Evolutionary conservation across 306 rosid genomes (phyloP).

Genomic region (Fagus crenata): DNA sequence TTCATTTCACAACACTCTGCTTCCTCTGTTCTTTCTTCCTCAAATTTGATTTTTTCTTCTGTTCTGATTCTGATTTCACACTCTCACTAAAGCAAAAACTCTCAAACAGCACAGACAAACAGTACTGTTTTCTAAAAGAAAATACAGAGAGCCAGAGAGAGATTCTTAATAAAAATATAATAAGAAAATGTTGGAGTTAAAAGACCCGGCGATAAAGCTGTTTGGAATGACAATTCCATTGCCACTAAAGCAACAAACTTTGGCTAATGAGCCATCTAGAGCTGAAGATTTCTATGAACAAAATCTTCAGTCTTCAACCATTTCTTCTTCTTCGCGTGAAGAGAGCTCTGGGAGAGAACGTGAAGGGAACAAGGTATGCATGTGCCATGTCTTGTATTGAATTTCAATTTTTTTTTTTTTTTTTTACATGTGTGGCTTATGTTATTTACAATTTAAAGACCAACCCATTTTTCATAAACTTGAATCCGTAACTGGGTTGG

Average conservation of each 20-base stretch:
- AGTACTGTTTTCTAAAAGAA: not conserved
- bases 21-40: not conserved
- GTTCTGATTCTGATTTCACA: slow-evolving; percentile 14
- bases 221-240: slow-evolving; percentile 76
- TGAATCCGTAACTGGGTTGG: slow-evolving; percentile 22
- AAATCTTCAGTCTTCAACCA: slow-evolving; percentile 36
- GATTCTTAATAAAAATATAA: not conserved
- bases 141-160: slow-evolving; percentile 18
- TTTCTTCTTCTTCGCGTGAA: slow-evolving; percentile 36
- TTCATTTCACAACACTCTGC: not conserved
- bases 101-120: not conserved
- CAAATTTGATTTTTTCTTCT: not conserved
- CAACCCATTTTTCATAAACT: slow-evolving; percentile 40
- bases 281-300: slow-evolving; percentile 18
- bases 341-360: slow-evolving; percentile 20
- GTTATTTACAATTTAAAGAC: slow-evolving; percentile 23
- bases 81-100: slow-evolving; percentile 10
- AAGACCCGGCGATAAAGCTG: slow-evolving; percentile 62
- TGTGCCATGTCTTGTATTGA: not conserved
- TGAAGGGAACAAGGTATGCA: slow-evolving; percentile 49
- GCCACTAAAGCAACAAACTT: slow-evolving; percentile 32
- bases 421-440: not conserved
- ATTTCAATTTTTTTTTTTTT: not conserved
- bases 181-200: slow-evolving; percentile 57
- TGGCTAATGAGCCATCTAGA: slow-evolving; percentile 21